Base-by-base conservation (phyloP, 2,329 filamentous ascomycete species). In the Cercospora sp. region DNA sequence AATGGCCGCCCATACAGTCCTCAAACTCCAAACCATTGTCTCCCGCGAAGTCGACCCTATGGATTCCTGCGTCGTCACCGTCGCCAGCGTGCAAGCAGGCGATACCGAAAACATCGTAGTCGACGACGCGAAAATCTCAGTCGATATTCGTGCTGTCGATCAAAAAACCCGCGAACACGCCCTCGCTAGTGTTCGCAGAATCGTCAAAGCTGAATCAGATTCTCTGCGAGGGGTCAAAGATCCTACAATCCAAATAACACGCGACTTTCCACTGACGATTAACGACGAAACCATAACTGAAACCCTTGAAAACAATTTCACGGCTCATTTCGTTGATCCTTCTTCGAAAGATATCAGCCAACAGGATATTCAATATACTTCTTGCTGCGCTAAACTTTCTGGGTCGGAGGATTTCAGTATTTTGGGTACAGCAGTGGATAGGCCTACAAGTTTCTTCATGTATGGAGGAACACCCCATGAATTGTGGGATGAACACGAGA, bases 21-120 rank as follows among this genome's bases (percentile, higher is more conserved):
- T 87, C 16, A 79, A 86, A 18, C 79, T 89, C n/a, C 87, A 89
- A 76, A 83, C 82, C n/a, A 85, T 89, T 43, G 85, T 87, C 28
- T 81, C 82, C 24, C 79, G 87, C 9, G 86, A 88, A 76, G 78
- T 86, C 3, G 81, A 86, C 65, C 83, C 86, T 1, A 69, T 63
- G 32, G 86, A 89, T 66, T 79, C 83, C 12, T 85, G 82, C 12
- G 87, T 89, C 7, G 80, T 89, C 7, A 89, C 87, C 0, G 85
- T 88, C 6, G 86, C 85, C 8, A 83, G 82, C 63, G 76, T 89
- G n/a, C 83, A 87, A 68, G 86, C 85, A 0, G 87, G 87, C 51
- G 82, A 86, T 69, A 83, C 85, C 1, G 87, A 88, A 74, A 89
- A 89, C 72, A 83, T 89, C 65, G 88, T 89, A 63, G 80, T 85